Base-by-base conservation (phyloP, 768 basidiomycete species). In the Mycena galopus region DNA sequence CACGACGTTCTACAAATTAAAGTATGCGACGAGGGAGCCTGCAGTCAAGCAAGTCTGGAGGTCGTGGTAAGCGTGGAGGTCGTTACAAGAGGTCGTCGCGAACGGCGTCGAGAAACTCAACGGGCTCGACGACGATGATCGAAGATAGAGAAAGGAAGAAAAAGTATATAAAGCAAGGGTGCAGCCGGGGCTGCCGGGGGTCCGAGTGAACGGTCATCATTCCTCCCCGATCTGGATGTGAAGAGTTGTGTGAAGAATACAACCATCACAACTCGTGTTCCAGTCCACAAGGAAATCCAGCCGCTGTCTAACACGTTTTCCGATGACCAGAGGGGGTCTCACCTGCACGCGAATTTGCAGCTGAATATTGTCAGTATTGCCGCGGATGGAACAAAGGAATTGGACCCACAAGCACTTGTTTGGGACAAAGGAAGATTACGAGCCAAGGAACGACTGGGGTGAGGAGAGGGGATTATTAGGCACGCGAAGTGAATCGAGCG, bases 401-500 rank as follows among this genome's bases (percentile, higher is more conserved):
- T 29, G 69, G 65, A 72, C 71, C 65, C 42, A 72, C 71, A 72
- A 71, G 33, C 29, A 53, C 19, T 53, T 10, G 11, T 11, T 12
- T 64, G 61, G 47, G 53, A 65, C 19, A 59, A 44, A 29, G 32
- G 30, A 42, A 47, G 12, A 14, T 25, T 27, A 39, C 39, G 17
- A 16, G 14, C 3, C 39, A 78, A 79, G 35, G 78, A 79, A 75
- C 66, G 78, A 77, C 78, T 79, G 76, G 68, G 72, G 78, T 77
- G 75, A 75, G 76, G 65, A 32, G 81, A 79, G 80, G 35, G 44
- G 3, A 44, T 19, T 17, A 82, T 83, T 81, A 77, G 77, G 82
- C 84, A 75, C 87, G 88, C 87, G 87, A 87, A 88, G 78, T 83
- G 80, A 89, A 89, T 86, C 87, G 87, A 88, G 86, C 81, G 83